Conservation (phyloP, 2,329 filamentous ascomycete species). For the Exophiala lecanii-corni region DNA sequence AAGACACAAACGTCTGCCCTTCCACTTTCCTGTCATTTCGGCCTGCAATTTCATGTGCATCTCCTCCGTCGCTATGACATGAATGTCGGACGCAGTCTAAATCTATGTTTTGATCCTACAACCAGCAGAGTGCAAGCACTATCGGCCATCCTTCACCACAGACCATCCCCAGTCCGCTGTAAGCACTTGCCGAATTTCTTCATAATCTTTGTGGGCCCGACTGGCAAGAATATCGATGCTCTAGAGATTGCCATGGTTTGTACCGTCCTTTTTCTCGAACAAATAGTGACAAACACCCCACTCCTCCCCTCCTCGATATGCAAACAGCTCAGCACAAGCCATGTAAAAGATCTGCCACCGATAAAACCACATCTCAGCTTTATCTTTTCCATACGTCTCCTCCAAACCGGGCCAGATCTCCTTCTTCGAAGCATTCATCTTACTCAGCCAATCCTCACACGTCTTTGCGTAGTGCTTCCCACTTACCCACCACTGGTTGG, state of each 20-base stretch:
- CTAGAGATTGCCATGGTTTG: background rate
- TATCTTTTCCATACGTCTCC: conserved; percentile 60
- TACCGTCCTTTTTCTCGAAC: conserved; percentile 56
- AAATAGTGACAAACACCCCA: conserved; percentile 66
- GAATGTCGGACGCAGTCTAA: too few species aligned
- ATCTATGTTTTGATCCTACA: too few species aligned
- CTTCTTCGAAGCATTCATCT: conserved; percentile 46
- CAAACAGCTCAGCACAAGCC: conserved; percentile 66
- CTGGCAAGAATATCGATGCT: background rate
- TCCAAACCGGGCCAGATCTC: conserved; percentile 60
- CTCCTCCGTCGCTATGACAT: too few species aligned
- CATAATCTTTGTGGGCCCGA: too few species aligned
- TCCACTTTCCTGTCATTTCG: too few species aligned
- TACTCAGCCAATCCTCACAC: conserved; percentile 51
- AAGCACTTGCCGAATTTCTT: too few species aligned
- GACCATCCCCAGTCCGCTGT: too few species aligned
- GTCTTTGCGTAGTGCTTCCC: conserved; percentile 65
- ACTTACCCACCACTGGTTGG: conserved; percentile 67
- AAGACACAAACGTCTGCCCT: too few species aligned
- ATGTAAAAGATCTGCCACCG: conserved; percentile 70
- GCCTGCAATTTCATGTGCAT: too few species aligned
- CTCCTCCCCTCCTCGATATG: conserved; percentile 59
- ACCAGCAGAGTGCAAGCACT: too few species aligned
- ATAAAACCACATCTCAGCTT: conserved; percentile 60
- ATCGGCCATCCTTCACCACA: too few species aligned